Base-by-base conservation (phyloP, 1,284 basidiomycete species). In the Papiliotrema flavescens region DNA sequence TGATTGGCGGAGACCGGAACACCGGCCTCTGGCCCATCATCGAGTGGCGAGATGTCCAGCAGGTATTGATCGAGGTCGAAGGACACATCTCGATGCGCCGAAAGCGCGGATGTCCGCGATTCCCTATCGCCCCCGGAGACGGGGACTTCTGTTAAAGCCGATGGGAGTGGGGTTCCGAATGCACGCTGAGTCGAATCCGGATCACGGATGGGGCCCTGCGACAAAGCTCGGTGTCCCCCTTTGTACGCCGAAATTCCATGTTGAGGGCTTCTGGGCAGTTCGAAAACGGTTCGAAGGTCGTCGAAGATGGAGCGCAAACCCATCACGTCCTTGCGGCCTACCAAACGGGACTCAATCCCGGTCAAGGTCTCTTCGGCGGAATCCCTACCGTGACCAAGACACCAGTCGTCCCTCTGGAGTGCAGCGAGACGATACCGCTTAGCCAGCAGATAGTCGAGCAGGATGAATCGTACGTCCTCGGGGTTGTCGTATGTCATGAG, bases 51-150 rank as follows among this genome's bases (percentile, higher is more conserved):
- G 22, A 69, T 60, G 39, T 67, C 66, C 14, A 53, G 54, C 32
- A 69, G 50, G 48, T 69, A 72, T 42, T 64, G 59, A n/a, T 70
- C 70, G 6, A 72, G 55, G 50, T 72, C 69, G 47, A 69, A 67
- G 7, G 66, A 65, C 5, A 48, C 54, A n/a, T n/a, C n/a, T n/a
- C n/a, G n/a, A n/a, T n/a, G n/a, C n/a, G n/a, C n/a, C n/a, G n/a
- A n/a, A n/a, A n/a, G n/a, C n/a, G n/a, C n/a, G n/a, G n/a, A n/a
- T n/a, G n/a, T n/a, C n/a, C n/a, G n/a, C n/a, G n/a, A n/a, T n/a
- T n/a, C n/a, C n/a, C n/a, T n/a, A n/a, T n/a, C n/a, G n/a, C n/a
- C n/a, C n/a, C n/a, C n/a, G n/a, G n/a, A n/a, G n/a, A n/a, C n/a
- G n/a, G n/a, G n/a, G n/a, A n/a, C n/a, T n/a, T n/a, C n/a, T n/a